phyloP scores from a whole-genome alignment of 441 rosid species.

The Pelargonium cotyledonis region DNA sequence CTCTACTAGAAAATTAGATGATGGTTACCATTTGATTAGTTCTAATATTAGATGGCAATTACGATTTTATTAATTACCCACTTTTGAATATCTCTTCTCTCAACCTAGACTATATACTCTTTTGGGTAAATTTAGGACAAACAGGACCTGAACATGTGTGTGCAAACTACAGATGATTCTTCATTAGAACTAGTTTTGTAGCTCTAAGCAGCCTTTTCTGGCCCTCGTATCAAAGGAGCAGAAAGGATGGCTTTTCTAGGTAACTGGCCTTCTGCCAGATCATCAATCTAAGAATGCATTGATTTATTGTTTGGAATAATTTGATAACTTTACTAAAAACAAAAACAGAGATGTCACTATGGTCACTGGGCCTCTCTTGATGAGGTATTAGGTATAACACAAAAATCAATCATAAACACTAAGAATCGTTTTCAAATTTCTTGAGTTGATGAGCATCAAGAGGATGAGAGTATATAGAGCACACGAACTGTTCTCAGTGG shows the following conservation, averaged over 20 bases:
- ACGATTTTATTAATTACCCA: not conserved
- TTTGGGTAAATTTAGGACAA: not conserved
- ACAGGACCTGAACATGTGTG: not conserved
- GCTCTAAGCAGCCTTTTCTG: not conserved
- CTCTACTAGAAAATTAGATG: not conserved
- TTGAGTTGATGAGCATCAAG: not conserved
- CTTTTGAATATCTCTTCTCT: not conserved
- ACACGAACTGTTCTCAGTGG: not conserved
- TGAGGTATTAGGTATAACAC: conserved; percentile 2
- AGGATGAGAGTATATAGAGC: not conserved
- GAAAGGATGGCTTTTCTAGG: not conserved
- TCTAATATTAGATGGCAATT: not conserved
- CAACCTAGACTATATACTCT: conserved; percentile 4
- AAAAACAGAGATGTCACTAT: not conserved
- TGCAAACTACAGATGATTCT: not conserved
- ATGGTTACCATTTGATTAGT: not conserved
- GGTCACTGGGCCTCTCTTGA: conserved; percentile 4
- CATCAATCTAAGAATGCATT: not conserved
- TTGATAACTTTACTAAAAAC: not conserved
- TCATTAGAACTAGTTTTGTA: not conserved
- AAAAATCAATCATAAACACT: conserved; percentile 5
- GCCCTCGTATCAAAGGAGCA: not conserved
- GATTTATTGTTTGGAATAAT: not conserved
- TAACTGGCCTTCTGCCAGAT: not conserved
- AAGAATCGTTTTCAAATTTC: not conserved